Conservation (phyloP, 2,329 filamentous ascomycete species). For the Curvularia sp. region DNA sequence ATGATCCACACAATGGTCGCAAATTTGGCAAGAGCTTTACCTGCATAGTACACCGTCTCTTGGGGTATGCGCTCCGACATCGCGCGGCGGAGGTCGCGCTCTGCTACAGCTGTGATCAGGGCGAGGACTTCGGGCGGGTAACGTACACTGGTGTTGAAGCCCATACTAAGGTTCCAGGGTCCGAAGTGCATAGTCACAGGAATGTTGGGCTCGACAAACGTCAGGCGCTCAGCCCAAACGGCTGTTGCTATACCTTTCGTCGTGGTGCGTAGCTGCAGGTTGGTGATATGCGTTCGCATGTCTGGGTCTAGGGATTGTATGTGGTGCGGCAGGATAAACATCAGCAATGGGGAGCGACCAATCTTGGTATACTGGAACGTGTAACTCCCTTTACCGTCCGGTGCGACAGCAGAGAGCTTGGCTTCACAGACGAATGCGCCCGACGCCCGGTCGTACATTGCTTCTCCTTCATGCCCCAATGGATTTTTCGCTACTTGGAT, state of each 20-base stretch:
- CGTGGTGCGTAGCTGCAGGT: conserved; percentile 73
- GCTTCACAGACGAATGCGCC: conserved; percentile 76
- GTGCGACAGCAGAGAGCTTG: conserved; percentile 67
- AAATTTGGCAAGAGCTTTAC: conserved; percentile 61
- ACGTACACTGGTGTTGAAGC: conserved; percentile 40
- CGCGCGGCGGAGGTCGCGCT: conserved; percentile 77
- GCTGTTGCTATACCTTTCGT: conserved; percentile 84
- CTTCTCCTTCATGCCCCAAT: conserved; percentile 63
- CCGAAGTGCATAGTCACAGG: conserved; percentile 77
- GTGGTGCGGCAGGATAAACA: conserved; percentile 91
- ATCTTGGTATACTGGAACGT: conserved; percentile 74
- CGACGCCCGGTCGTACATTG: conserved; percentile 74
- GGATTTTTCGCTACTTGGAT: conserved; percentile 86
- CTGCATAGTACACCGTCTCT: conserved; percentile 91
- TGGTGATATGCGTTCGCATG: conserved; percentile 58
- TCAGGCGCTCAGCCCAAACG: conserved; percentile 65
- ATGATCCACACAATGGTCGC: conserved; percentile 55
- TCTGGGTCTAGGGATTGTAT: conserved; percentile 72
- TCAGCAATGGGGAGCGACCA: conserved; percentile 73
- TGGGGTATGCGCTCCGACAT: conserved; percentile 75
- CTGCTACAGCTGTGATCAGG: conserved; percentile 67
- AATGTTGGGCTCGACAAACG: conserved; percentile 75
- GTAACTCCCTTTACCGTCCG: conserved; percentile 68
- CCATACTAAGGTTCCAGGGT: conserved; percentile 70
- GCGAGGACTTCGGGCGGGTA: conserved; percentile 61